Percentiles rank a stretch among this genome's conserved stretches.
Evolutionary conservation across 2,329 filamentous ascomycete genomes (phyloP).

Genomic region (Arthroderma sp.): DNA sequence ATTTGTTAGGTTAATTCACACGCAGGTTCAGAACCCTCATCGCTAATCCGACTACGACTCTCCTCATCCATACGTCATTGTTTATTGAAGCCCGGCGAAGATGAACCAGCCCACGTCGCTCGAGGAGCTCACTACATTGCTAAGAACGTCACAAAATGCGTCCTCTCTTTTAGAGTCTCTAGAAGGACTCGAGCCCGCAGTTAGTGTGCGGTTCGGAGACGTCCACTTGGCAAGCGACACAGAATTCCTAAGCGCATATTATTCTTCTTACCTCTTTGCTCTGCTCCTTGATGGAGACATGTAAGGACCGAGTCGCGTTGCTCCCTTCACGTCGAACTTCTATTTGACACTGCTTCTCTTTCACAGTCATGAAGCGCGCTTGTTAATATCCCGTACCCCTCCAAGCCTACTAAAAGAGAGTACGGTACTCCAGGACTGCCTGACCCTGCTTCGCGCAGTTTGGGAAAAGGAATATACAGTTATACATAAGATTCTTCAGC

Average conservation of each 20-base stretch:
- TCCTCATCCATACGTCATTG: background rate
- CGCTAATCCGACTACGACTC: no score
- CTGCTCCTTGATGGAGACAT: slow-evolving; percentile 28
- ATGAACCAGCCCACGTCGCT: background rate
- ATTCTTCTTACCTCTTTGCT: slow-evolving; percentile 27
- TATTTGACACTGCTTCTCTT: background rate
- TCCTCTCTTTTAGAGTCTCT: slow-evolving; percentile 24
- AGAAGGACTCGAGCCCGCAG: slow-evolving; percentile 23
- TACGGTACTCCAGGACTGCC: slow-evolving; percentile 22
- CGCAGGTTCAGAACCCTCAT: no score
- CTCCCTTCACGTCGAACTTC: background rate
- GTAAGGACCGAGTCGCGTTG: slow-evolving; percentile 15
- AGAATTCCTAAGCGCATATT: slow-evolving; percentile 24
- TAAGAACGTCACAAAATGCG: slow-evolving; percentile 18
- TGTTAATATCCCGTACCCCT: slow-evolving; percentile 25
- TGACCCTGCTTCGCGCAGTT: slow-evolving; percentile 24
- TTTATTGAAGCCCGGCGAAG: background rate
- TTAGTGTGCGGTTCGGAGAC: slow-evolving; percentile 18
- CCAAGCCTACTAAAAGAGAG: slow-evolving; percentile 18
- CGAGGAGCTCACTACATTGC: slow-evolving; percentile 19
- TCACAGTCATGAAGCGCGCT: slow-evolving; percentile 27
- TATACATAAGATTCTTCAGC: slow-evolving; percentile 24
- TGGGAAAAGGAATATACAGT: slow-evolving; percentile 25
- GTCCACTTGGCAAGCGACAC: slow-evolving; percentile 13
- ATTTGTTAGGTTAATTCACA: no score